These are phyloP conservation scores for Bolboschoenoplectus hybrid DNA, from an alignment of 202 grass and related monocot species.

Conservation along the genomic window DNA sequence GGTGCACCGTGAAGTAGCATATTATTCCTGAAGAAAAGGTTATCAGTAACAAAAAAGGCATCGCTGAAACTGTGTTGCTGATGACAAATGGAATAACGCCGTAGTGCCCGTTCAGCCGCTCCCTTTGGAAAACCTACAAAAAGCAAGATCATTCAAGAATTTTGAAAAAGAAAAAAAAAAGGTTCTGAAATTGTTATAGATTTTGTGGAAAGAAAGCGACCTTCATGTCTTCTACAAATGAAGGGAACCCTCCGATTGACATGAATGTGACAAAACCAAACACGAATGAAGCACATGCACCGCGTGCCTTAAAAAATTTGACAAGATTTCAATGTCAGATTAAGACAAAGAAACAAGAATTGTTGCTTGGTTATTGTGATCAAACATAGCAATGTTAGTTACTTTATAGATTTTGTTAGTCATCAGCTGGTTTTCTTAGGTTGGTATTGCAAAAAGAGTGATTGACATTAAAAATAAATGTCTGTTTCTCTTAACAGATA, in stretches of 20 bases:
- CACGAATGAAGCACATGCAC: constrained; percentile 74
- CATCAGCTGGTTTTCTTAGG: background rate
- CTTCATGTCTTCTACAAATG: constrained; percentile 99
- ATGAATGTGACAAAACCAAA: constrained; percentile 98
- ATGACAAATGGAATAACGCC: constrained; percentile 86
- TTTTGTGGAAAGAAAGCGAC: constrained; percentile 39
- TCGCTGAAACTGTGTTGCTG: constrained; percentile 85
- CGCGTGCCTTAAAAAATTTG: constrained; percentile 60
- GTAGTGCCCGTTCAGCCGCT: constrained; percentile 92
- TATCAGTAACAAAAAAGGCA: constrained; percentile 89
- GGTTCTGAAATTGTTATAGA: constrained; percentile 26
- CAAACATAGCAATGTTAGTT: background rate
- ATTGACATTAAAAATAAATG: background rate
- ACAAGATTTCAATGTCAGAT: background rate
- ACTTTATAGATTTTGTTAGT: background rate
- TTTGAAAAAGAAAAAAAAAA: background rate
- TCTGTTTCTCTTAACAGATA: background rate
- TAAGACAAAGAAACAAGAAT: background rate
- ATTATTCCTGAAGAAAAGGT: constrained; percentile 84
- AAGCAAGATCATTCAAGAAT: background rate
- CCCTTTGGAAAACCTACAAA: constrained; percentile 86
- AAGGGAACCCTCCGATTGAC: constrained; percentile 98
- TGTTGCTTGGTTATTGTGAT: background rate
- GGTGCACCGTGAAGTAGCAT: constrained; percentile 88
- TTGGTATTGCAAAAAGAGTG: background rate